Evolutionary conservation across 1,284 basidiomycete species (phyloP), one percentile per base, ranked within the genome.

Genomic region (Tausonia pullulans): DNA sequence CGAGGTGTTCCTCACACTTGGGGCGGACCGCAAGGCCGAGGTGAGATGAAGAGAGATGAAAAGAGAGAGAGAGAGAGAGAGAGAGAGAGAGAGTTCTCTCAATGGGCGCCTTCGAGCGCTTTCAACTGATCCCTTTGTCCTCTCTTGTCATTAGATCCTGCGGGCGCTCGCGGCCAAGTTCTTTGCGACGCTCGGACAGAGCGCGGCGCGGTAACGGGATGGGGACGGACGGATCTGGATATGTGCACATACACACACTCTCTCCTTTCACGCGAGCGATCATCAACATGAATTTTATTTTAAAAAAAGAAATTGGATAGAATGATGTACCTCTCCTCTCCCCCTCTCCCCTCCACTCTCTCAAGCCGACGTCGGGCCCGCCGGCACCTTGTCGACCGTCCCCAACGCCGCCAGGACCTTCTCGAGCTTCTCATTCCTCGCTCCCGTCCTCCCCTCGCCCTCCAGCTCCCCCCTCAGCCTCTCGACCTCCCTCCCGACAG

Each of bases 111-210:
- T 46, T 44, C 53, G 49, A 57, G 51, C 54, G 50, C 64, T 41
- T 59, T 39, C 58, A 62, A 63, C 9, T n/a, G 69, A 65, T 27
- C 66, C 70, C 59, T 68, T 72, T 41, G 67, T 68, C 57, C 69
- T 41, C 64, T 75, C 54, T 68, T 68, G 13, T 63, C 61, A 52
- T 8, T 72, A 97, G 87, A 88, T 98, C 69, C 77, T 98, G 57
- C 85, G 86, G 52, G 89, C 87, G 6, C 77, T 98, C 52, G 91
- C 93, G 0, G 79, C 89, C 74, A 96, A 97, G 76, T 90, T 98
- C 11, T 76, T 98, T 46, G 90, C 90, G 45, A 82, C 85, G 8
- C 48, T 68, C 11, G 64, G 64, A 1, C 59, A 60, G 14, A n/a
- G 58, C 3, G 54, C 54, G 3, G 27, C 27, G 27, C 27, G 27